Conservation (phyloP, 495 filamentous ascomycete genomes). For the Jackrogersella minutella region DNA sequence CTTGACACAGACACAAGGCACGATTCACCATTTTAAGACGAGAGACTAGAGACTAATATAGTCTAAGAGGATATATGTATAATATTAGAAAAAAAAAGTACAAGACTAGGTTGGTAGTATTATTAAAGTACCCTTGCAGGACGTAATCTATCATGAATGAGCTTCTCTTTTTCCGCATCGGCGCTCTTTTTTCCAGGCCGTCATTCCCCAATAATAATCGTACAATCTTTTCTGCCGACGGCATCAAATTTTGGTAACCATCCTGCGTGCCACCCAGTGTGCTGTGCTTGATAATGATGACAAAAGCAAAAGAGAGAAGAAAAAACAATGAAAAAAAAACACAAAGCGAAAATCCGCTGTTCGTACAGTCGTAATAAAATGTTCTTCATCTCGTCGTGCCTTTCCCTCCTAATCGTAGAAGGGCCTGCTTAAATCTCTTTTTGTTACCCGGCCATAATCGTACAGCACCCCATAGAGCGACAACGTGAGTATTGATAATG, state of each 20-base stretch:
- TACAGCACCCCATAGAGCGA: conserved; percentile 25
- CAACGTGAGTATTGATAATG: not conserved
- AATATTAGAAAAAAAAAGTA: not conserved
- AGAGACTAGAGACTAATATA: too few relatives aligned
- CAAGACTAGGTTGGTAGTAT: not conserved
- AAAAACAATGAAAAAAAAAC: conserved; percentile 5
- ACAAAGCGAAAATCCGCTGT: conserved; percentile 16
- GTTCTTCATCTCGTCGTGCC: conserved; percentile 33
- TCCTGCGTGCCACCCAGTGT: conserved; percentile 6
- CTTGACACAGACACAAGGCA: not conserved
- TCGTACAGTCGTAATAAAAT: conserved; percentile 36
- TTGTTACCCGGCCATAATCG: conserved; percentile 23
- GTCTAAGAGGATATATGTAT: too few relatives aligned
- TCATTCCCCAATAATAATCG: conserved; percentile 1
- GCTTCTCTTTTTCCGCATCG: not conserved
- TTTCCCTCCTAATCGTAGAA: conserved; percentile 16
- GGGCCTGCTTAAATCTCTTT: conserved; percentile 5
- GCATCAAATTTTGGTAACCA: conserved; percentile 1
- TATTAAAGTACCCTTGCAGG: conserved; percentile 8
- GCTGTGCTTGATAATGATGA: conserved; percentile 6
- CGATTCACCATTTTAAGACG: not conserved
- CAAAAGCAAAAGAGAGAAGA: not conserved
- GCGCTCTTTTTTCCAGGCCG: not conserved
- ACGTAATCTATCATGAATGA: conserved; percentile 6
- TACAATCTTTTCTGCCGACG: conserved; percentile 3